Evolutionary conservation across 2,329 filamentous ascomycete genomes (phyloP).

Genomic region (Colletotrichum camelliae): DNA sequence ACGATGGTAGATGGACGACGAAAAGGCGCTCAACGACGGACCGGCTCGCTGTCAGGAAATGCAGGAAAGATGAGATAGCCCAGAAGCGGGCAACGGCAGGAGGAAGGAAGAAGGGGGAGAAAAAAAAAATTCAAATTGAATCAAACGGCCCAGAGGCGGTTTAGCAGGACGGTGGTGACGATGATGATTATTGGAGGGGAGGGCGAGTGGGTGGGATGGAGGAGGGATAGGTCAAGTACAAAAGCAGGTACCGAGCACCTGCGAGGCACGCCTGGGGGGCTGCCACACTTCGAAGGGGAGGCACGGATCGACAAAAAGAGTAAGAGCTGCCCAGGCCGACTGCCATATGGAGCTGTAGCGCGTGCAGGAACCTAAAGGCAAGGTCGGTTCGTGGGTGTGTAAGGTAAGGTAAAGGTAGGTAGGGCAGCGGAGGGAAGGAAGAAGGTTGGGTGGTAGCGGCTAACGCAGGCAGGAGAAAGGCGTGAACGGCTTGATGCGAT

Average conservation of each 20-base stretch:
- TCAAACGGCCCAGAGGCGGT: not conserved
- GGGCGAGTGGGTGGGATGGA: not conserved
- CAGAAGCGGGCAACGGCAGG: not conserved
- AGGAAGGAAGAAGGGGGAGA: not conserved
- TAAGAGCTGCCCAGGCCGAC: conserved; percentile 1
- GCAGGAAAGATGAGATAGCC: not conserved
- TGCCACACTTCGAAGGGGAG: not conserved
- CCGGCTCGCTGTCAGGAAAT: not conserved
- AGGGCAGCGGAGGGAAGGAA: not conserved
- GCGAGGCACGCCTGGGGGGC: not conserved
- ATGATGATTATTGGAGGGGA: conserved; percentile 8
- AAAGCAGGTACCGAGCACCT: conserved; percentile 18
- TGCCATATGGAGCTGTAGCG: conserved; percentile 9
- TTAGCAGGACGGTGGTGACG: conserved; percentile 3
- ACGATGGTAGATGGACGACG: not conserved
- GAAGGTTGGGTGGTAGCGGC: not conserved
- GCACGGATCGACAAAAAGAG: conserved; percentile 7
- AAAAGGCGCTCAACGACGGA: not conserved
- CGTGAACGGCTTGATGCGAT: not conserved
- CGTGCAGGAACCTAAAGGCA: not conserved
- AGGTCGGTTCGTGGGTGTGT: not conserved
- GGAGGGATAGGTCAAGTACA: not conserved
- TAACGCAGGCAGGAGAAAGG: not conserved
- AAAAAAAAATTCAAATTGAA: not conserved
- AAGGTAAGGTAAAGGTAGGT: not conserved